Conservation (phyloP, 805 yeast species). For the Wickerhamiella brachini region DNA sequence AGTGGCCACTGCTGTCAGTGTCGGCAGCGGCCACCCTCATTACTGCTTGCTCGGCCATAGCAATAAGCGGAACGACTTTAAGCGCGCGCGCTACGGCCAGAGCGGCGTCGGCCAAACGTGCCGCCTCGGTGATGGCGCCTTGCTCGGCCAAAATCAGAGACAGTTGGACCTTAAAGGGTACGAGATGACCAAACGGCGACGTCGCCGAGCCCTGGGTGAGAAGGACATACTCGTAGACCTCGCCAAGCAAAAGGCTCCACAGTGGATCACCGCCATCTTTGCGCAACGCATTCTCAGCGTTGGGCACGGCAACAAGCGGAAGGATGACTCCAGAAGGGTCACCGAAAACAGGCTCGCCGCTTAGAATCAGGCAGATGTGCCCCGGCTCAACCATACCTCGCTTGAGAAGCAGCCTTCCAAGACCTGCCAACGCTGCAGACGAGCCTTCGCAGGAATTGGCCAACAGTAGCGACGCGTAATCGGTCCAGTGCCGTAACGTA, state of each 20-base stretch:
- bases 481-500: conserved; percentile 21
- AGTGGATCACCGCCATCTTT: conserved; percentile 30
- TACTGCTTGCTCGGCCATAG: conserved; percentile 3
- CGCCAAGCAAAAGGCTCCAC: conserved; percentile 44
- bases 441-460: conserved; percentile 14
- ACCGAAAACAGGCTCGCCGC: conserved; percentile 21
- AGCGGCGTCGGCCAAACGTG: conserved; percentile 4
- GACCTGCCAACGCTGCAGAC: conserved; percentile 20
- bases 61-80: conserved; percentile 3
- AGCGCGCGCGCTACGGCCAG: conserved; percentile 5
- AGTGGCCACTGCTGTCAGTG: conserved; percentile 31
- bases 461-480: conserved; percentile 20
- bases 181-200: conserved; percentile 35
- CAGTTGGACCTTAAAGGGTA: conserved; percentile 41
- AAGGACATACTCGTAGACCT: conserved; percentile 49
- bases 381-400: conserved; percentile 30
- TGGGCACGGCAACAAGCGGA: conserved; percentile 19
- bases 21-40: conserved; percentile 15
- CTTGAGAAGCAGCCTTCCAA: conserved; percentile 27
- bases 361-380: conserved; percentile 25
- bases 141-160: conserved; percentile 31
- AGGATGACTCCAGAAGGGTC: conserved; percentile 11
- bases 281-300: conserved; percentile 7
- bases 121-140: conserved; percentile 4
- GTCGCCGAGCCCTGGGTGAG: conserved; percentile 12